Evolutionary conservation across 1,284 basidiomycete genomes (phyloP).

Genomic region (Ustilago lituana): DNA sequence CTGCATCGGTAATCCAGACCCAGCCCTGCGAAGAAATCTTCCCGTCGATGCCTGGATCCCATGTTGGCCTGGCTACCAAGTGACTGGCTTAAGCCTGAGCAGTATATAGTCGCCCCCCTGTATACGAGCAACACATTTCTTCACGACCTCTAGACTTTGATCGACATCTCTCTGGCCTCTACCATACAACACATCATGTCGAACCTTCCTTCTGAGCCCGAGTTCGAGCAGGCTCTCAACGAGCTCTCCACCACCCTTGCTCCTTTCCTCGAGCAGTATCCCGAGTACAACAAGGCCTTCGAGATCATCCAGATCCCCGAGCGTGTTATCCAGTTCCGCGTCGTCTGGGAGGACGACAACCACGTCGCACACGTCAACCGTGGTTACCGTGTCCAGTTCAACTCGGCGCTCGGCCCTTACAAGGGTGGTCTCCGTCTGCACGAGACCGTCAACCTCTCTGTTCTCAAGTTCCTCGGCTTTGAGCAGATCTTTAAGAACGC

Average conservation of each 20-base stretch:
- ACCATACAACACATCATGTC: constrained; percentile 25
- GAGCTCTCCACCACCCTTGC: constrained; percentile 76
- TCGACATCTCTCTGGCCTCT: not conserved
- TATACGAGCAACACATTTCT: too few relatives aligned
- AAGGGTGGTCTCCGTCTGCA: constrained; percentile 84
- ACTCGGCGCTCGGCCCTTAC: constrained; percentile 83
- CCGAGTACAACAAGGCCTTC: constrained; percentile 78
- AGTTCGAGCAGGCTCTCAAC: constrained; percentile 75
- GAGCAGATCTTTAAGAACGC: constrained; percentile 87
- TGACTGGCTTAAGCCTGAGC: too few relatives aligned
- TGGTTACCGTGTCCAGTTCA: constrained; percentile 83
- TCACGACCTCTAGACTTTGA: too few relatives aligned
- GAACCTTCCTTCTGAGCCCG: constrained; percentile 70
- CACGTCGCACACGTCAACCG: constrained; percentile 75
- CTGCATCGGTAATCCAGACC: not conserved
- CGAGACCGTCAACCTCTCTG: constrained; percentile 82
- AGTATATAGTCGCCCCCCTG: too few relatives aligned
- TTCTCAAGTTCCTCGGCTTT: constrained; percentile 86
- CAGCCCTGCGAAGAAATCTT: not conserved
- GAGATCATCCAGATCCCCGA: constrained; percentile 79
- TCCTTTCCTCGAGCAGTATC: constrained; percentile 77
- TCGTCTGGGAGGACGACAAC: constrained; percentile 80
- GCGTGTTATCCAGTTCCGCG: constrained; percentile 74
- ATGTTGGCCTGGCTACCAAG: too few relatives aligned
- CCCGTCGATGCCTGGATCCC: not conserved